These are phyloP conservation scores for Stephanodiscus minutulus DNA, from an alignment of 108 stramenopile genomes.

Conservation along the genomic window DNA sequence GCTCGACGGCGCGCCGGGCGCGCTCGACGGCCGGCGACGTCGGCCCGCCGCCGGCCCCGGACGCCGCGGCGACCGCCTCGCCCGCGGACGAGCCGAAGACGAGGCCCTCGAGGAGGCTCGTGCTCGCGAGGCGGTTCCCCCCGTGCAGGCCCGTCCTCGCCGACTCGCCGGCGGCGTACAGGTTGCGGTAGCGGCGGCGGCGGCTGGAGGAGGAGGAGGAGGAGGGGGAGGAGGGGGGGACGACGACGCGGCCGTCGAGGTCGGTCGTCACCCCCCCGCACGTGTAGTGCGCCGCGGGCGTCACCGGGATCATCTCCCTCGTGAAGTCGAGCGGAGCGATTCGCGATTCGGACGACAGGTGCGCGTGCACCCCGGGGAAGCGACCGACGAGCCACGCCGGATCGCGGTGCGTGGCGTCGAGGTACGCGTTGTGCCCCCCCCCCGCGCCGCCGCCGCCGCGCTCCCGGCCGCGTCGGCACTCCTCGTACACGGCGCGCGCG, in stretches of 20 bases:
- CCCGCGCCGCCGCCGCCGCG: background rate
- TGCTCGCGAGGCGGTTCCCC: conserved; percentile 92
- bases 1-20: conserved; percentile 23
- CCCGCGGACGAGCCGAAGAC: conserved; percentile 92
- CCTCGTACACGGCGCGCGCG: conserved; percentile 85
- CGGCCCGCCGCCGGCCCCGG: background rate
- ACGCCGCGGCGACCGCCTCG: conserved; percentile 64
- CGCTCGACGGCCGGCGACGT: conserved; percentile 3
- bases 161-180: conserved; percentile 92
- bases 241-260: conserved; percentile 67
- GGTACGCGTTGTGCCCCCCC: conserved; percentile 62
- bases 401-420: conserved; percentile 91
- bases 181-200: conserved; percentile 44
- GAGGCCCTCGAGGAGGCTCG: conserved; percentile 93
- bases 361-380: conserved; percentile 85
- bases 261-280: conserved; percentile 92
- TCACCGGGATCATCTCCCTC: conserved; percentile 77
- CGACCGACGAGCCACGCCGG: conserved; percentile 75
- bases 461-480: conserved; percentile 58
- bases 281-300: conserved; percentile 93
- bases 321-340: conserved; percentile 74
- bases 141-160: conserved; percentile 95
- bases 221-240: background rate
- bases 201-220: too few species aligned
- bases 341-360: conserved; percentile 39